Percentiles rank a stretch among this genome's conserved stretches.
These are phyloP conservation scores for Cyberlindnera veronae DNA, from an alignment of 805 yeast genomes.

Conservation along the genomic window DNA sequence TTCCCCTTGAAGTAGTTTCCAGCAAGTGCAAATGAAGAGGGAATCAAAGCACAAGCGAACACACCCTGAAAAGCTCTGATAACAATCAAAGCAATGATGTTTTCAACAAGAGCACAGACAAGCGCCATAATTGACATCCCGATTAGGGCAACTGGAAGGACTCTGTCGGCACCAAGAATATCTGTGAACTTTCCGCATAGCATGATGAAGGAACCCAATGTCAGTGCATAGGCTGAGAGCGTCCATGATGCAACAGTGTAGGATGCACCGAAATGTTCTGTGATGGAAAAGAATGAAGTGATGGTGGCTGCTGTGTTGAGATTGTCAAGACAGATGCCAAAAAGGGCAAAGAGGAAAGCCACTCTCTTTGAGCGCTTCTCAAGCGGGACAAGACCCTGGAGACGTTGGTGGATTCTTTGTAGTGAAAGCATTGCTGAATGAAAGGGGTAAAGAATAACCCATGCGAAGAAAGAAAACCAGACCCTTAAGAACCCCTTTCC, in stretches of 20 bases:
- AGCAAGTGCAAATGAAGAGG: constrained; percentile 34
- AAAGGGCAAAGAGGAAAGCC: not conserved
- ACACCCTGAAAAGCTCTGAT: constrained; percentile 45
- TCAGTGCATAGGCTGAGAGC: constrained; percentile 39
- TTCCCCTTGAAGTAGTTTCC: constrained; percentile 30
- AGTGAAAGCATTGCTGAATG: not conserved
- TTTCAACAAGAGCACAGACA: constrained; percentile 34
- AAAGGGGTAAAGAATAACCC: not conserved
- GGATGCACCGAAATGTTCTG: constrained; percentile 2
- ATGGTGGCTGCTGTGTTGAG: constrained; percentile 4
- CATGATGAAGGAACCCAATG: constrained; percentile 41
- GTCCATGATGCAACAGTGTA: constrained; percentile 37
- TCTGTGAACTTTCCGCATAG: constrained; percentile 28
- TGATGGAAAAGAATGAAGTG: constrained; percentile 3
- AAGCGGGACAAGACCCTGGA: constrained; percentile 1
- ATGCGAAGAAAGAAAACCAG: not conserved
- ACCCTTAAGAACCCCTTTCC: too few species aligned
- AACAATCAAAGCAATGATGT: constrained; percentile 36
- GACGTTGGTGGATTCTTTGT: not conserved
- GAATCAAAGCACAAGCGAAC: constrained; percentile 39
- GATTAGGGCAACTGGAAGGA: constrained; percentile 28
- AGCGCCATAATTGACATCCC: constrained; percentile 29
- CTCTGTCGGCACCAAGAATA: constrained; percentile 36
- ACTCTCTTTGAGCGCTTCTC: constrained; percentile 4
- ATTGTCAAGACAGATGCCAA: constrained; percentile 4